Conservation (phyloP, 306 rosid genomes). For the Acacia acuminata region DNA sequence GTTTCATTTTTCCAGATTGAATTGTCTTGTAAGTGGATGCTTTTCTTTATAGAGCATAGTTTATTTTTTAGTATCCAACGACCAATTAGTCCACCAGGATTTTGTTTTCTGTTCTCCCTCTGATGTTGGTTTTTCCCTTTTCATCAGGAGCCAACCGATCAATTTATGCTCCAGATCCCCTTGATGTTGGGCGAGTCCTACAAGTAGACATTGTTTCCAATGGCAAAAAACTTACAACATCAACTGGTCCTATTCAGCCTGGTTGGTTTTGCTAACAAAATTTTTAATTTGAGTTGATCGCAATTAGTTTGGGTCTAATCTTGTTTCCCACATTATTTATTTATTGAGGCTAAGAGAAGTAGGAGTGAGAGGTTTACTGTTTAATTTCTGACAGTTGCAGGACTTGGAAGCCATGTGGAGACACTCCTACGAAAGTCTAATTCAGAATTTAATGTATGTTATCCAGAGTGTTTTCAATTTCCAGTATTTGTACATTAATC, state of each 20-base stretch:
- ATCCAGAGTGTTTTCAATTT: conserved; percentile 25
- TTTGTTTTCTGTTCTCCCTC: background rate
- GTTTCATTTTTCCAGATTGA: conserved; percentile 20
- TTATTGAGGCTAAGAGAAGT: background rate
- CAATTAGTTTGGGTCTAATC: background rate
- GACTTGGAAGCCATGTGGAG: conserved; percentile 73
- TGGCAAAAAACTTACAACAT: conserved; percentile 63
- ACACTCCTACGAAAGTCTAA: conserved; percentile 80
- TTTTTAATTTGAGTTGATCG: conserved; percentile 6
- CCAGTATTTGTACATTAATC: background rate
- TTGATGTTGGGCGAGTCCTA: conserved; percentile 86
- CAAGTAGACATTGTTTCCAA: conserved; percentile 71
- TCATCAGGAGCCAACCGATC: conserved; percentile 70
- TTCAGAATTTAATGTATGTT: conserved; percentile 78
- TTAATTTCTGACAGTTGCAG: conserved; percentile 63
- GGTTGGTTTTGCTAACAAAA: conserved; percentile 53
- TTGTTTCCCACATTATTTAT: background rate
- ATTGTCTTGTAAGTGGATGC: conserved; percentile 6
- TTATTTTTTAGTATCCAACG: too few relatives aligned
- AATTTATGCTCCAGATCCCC: conserved; percentile 82
- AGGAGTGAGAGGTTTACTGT: conserved; percentile 35
- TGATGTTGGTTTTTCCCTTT: conserved; percentile 33
- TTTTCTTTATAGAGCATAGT: background rate
- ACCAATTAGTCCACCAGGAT: too few relatives aligned
- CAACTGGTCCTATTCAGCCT: conserved; percentile 75